Conservation (phyloP, 2,329 filamentous ascomycete genomes). For the Aspergillus sp. region DNA sequence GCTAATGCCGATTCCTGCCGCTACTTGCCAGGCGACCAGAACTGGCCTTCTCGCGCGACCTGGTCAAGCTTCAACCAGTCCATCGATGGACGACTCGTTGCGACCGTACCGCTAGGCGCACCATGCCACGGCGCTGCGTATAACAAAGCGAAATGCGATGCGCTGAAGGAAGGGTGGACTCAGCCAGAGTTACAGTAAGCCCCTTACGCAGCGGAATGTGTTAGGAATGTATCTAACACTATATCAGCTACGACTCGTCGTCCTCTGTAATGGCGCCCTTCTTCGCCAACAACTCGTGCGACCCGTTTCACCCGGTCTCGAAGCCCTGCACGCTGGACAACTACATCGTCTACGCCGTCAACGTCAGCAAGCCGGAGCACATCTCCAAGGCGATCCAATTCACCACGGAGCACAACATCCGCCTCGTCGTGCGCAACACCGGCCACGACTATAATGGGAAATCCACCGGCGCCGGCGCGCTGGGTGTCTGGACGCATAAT, state of each 20-base stretch:
- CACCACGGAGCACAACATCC: slow-evolving; percentile 31
- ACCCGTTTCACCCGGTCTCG: slow-evolving; percentile 19
- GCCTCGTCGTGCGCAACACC: slow-evolving; percentile 48
- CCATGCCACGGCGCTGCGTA: slow-evolving; percentile 54
- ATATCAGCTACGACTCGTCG: slow-evolving; percentile 6
- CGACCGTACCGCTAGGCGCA: slow-evolving; percentile 53
- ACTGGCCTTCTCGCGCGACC: slow-evolving; percentile 50
- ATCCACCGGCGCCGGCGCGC: slow-evolving; percentile 59
- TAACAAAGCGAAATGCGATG: slow-evolving; percentile 45
- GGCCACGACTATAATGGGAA: slow-evolving; percentile 53
- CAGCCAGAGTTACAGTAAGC: slow-evolving; percentile 47
- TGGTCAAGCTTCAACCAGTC: slow-evolving; percentile 56
- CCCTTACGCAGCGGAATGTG: no score
- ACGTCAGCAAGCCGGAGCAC: slow-evolving; percentile 28
- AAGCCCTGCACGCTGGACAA: slow-evolving; percentile 30
- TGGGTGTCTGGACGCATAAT: slow-evolving; percentile 35
- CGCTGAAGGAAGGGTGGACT: slow-evolving; percentile 47
- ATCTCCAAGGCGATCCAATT: slow-evolving; percentile 29
- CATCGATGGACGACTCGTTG: slow-evolving; percentile 52
- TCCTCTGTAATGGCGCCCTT: slow-evolving; percentile 14
- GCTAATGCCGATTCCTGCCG: slow-evolving; percentile 34
- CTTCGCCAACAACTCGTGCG: slow-evolving; percentile 13
- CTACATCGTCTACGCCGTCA: slow-evolving; percentile 36
- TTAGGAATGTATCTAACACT: not conserved
- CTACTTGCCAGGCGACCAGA: slow-evolving; percentile 53